These are phyloP conservation scores for Casuarina cunninghamiana DNA, from an alignment of 306 rosid genomes.

Conservation along the genomic window DNA sequence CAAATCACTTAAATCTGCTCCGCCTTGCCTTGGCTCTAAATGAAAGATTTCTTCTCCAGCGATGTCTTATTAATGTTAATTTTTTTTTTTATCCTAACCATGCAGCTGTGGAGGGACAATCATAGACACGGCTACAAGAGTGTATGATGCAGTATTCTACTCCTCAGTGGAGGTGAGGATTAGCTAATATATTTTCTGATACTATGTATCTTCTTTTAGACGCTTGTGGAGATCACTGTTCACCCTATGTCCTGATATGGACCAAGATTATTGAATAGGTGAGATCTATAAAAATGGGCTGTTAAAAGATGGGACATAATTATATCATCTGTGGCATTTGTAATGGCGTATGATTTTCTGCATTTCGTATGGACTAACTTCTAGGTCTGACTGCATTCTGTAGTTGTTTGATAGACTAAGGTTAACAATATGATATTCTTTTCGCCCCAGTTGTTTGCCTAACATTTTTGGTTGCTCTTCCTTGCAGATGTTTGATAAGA, in stretches of 20 bases:
- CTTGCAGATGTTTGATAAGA: conserved; percentile 85
- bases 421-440: background rate
- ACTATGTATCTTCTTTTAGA: background rate
- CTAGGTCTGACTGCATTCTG: background rate
- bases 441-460: conserved; percentile 9
- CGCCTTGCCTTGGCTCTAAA: background rate
- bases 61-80: background rate
- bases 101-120: conserved; percentile 82
- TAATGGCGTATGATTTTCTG: background rate
- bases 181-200: background rate
- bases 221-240: background rate
- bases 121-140: conserved; percentile 89
- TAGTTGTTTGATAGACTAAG: background rate
- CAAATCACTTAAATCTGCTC: background rate
- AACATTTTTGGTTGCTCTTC: conserved; percentile 3
- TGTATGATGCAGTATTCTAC: conserved; percentile 97
- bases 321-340: background rate
- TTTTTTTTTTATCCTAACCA: conserved; percentile 3
- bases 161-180: conserved; percentile 87
- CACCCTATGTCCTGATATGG: background rate
- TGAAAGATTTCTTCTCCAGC: background rate
- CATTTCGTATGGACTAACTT: background rate
- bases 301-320: background rate
- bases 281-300: background rate
- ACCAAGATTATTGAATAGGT: background rate